Conservation (phyloP, 2,329 filamentous ascomycete species). For the Verticillium nubilum region DNA sequence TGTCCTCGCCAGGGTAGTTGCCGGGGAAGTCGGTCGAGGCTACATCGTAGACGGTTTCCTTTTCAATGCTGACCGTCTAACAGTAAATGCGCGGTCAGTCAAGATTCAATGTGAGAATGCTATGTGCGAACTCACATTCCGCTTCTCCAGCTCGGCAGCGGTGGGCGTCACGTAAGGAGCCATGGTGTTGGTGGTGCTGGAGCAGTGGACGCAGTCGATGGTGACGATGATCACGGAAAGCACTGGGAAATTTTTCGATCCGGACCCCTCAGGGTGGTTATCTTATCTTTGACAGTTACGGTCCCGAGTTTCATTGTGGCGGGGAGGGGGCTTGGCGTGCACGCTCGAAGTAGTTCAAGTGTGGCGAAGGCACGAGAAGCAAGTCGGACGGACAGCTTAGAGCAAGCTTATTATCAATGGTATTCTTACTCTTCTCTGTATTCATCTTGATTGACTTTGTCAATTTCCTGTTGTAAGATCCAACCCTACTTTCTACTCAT, state of each 20-base stretch:
- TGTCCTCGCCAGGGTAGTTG: conserved; percentile 84
- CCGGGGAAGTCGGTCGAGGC: conserved; percentile 87
- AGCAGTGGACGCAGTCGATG: not conserved
- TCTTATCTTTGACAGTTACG: not conserved
- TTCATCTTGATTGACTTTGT: too few relatives aligned
- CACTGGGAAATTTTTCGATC: not conserved
- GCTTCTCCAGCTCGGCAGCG: conserved; percentile 52
- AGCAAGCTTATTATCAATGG: too few relatives aligned
- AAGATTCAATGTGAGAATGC: conserved; percentile 2
- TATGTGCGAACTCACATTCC: conserved; percentile 44
- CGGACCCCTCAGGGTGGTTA: not conserved
- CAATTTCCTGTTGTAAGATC: too few relatives aligned
- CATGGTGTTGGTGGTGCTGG: conserved; percentile 26
- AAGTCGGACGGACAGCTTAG: too few relatives aligned
- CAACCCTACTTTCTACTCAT: too few relatives aligned
- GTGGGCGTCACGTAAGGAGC: conserved; percentile 38
- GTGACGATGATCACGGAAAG: not conserved
- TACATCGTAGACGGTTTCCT: conserved; percentile 86
- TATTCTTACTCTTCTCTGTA: too few relatives aligned
- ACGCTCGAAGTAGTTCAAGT: too few relatives aligned
- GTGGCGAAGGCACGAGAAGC: too few relatives aligned
- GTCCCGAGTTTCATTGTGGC: too few relatives aligned
- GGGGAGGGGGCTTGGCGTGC: too few relatives aligned
- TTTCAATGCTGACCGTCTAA: conserved; percentile 79
- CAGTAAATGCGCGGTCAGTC: not conserved